phyloP scores from a whole-genome alignment of 176 grass and related monocot genomes.

The Cenchrus fungigraminus region DNA sequence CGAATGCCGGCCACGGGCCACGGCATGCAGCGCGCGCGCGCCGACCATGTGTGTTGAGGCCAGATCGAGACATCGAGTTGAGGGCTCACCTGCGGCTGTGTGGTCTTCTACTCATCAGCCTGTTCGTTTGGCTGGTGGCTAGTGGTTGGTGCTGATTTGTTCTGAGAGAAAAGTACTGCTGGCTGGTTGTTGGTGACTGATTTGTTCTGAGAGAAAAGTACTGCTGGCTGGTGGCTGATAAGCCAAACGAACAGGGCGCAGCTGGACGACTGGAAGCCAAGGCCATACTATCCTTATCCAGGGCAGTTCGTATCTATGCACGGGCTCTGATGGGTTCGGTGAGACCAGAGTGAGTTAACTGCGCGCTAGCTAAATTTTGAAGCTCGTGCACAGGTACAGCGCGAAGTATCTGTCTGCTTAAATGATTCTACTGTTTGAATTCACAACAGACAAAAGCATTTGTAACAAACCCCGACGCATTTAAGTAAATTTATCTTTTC shows the following conservation, averaged over 20 bases:
- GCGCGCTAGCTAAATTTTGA: background rate
- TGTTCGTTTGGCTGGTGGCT: no score
- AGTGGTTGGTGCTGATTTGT: no score
- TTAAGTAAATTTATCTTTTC: no score
- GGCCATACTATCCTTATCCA: background rate
- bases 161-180: no score
- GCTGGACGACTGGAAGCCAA: background rate
- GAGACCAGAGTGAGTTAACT: background rate
- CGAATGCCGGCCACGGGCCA: slow-evolving; percentile 30
- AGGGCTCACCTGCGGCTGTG: background rate
- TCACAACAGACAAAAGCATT: no score
- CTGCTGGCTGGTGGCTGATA: no score
- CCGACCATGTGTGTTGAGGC: slow-evolving; percentile 10
- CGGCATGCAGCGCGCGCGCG: slow-evolving; percentile 25
- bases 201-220: no score
- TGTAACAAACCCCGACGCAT: no score
- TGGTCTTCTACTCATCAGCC: background rate
- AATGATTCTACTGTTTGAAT: no score
- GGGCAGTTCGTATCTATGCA: background rate
- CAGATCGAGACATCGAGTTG: background rate
- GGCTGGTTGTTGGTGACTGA: no score
- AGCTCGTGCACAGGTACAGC: background rate
- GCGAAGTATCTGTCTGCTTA: no score
- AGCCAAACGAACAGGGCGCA: no score
- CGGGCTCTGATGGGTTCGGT: background rate